Percentiles rank a stretch among this genome's conserved stretches.
These are phyloP conservation scores for Penicillium brevicompactum DNA, from an alignment of 2,329 filamentous ascomycete species.

Conservation along the genomic window DNA sequence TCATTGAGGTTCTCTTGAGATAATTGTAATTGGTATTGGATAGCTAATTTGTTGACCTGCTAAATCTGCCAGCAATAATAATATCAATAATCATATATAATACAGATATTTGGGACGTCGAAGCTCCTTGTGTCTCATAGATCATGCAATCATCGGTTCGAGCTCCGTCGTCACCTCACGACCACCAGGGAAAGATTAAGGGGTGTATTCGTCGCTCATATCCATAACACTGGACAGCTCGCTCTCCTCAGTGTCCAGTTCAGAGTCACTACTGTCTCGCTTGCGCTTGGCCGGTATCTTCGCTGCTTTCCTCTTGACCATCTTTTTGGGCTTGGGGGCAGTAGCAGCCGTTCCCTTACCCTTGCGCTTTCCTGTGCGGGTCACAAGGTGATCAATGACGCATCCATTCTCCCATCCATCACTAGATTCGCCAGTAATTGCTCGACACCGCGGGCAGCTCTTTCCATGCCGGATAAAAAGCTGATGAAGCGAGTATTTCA, in stretches of 20 bases:
- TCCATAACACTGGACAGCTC: not conserved
- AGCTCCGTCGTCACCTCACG: not conserved
- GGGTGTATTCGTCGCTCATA: conserved; percentile 3
- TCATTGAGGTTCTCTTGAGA: not conserved
- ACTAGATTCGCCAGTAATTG: conserved; percentile 62
- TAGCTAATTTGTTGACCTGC: not conserved
- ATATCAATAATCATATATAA: not conserved
- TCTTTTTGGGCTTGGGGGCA: not conserved
- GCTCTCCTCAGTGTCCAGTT: conserved; percentile 3
- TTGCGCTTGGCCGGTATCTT: not conserved
- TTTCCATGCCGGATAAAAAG: conserved; percentile 66
- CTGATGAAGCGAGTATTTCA: conserved; percentile 66
- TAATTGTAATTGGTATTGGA: not conserved
- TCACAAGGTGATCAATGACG: conserved; percentile 65
- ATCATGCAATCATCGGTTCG: not conserved
- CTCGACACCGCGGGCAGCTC: conserved; percentile 61
- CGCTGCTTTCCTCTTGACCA: conserved; percentile 5
- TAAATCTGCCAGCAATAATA: not conserved
- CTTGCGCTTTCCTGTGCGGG: conserved; percentile 56
- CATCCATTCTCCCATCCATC: conserved; percentile 66
- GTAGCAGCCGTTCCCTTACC: conserved; percentile 7
- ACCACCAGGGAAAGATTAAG: not conserved
- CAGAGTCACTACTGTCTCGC: not conserved
- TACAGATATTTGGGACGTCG: not conserved
- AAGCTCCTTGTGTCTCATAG: not conserved